These are phyloP conservation scores for Catharanthus roseus DNA, from an alignment of 257 asterid species.

Conservation along the genomic window DNA sequence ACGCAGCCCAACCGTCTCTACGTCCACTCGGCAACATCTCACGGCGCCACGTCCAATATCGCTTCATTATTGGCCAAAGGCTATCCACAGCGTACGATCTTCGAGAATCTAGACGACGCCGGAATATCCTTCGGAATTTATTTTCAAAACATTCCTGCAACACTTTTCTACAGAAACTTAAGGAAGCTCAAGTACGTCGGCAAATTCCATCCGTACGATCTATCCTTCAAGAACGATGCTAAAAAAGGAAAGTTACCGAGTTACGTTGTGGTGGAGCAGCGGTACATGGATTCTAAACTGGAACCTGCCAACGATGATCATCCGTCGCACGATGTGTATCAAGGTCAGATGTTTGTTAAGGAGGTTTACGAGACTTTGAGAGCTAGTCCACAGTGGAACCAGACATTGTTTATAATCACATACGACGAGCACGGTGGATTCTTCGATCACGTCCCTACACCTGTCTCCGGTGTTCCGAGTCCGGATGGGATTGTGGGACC, in stretches of 20 bases:
- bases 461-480: conserved; percentile 60
- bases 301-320: conserved; percentile 88
- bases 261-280: conserved; percentile 86
- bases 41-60: conserved; percentile 78
- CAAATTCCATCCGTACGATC: conserved; percentile 51
- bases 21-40: conserved; percentile 90
- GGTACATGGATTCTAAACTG: conserved; percentile 56
- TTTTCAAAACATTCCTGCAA: conserved; percentile 75
- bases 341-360: conserved; percentile 83
- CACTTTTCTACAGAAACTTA: conserved; percentile 57
- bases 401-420: conserved; percentile 58
- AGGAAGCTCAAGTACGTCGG: conserved; percentile 56
- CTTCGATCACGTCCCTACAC: conserved; percentile 76
- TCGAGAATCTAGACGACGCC: conserved; percentile 57
- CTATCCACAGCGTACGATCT: conserved; percentile 78
- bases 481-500: conserved; percentile 81
- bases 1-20: conserved; percentile 89
- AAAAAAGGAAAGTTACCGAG: conserved; percentile 53
- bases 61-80: conserved; percentile 50
- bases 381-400: conserved; percentile 82
- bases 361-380: conserved; percentile 88
- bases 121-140: conserved; percentile 62
- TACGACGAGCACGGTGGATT: conserved; percentile 96
- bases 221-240: conserved; percentile 57
- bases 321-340: conserved; percentile 82